phyloP scores from a whole-genome alignment of 73 alveolate species.

The Tetrahymena borealis region DNA sequence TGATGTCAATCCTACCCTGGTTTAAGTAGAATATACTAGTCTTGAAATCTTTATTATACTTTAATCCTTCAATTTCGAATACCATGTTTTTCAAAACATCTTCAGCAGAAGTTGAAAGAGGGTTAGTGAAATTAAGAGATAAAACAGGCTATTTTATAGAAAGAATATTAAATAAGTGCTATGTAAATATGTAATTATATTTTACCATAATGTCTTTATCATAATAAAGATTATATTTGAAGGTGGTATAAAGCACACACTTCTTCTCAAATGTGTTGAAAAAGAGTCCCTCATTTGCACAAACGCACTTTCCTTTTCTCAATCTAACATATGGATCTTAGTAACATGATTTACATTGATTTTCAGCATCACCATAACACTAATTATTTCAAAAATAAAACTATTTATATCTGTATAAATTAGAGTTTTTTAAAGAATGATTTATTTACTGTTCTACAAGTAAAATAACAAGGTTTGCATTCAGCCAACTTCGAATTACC shows the following conservation, averaged over 20 bases:
- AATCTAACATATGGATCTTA: background rate
- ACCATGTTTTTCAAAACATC: background rate
- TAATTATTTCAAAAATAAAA: background rate
- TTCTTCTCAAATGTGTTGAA: background rate
- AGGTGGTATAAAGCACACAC: background rate
- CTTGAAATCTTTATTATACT: background rate
- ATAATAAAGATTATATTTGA: background rate
- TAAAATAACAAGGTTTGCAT: background rate
- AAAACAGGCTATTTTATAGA: background rate
- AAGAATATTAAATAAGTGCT: background rate
- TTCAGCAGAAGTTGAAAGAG: background rate
- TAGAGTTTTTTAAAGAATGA: background rate
- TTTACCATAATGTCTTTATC: background rate
- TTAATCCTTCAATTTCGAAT: background rate
- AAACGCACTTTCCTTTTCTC: background rate
- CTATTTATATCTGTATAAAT: too few species aligned
- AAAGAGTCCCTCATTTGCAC: background rate
- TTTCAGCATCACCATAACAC: background rate
- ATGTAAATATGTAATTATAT: background rate
- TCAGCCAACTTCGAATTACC: background rate
- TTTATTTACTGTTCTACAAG: background rate
- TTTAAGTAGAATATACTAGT: background rate
- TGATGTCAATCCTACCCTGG: background rate
- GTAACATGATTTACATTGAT: background rate
- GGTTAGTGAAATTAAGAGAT: background rate